Conservation (phyloP, 805 yeast genomes). For the Metschnikowia gelsemii region DNA sequence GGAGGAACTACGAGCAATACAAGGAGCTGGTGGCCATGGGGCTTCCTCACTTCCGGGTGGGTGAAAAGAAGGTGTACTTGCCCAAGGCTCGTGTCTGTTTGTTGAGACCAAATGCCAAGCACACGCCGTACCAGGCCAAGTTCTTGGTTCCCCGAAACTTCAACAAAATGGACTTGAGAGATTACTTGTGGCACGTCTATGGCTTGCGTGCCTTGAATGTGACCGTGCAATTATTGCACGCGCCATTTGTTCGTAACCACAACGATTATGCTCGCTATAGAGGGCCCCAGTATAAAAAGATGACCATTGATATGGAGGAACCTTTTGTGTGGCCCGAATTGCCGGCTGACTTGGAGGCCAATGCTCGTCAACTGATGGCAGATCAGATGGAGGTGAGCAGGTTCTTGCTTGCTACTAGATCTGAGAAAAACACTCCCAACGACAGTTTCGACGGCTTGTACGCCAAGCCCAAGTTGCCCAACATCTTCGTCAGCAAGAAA, state of each 20-base stretch:
- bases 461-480: conserved; percentile 43
- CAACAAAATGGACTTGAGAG: conserved; percentile 92
- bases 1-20: conserved; percentile 39
- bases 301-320: conserved; percentile 94
- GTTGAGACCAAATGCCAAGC: conserved; percentile 90
- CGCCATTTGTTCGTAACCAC: conserved; percentile 54
- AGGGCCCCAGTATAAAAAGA: conserved; percentile 81
- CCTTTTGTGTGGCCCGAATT: conserved; percentile 94
- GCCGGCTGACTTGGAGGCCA: conserved; percentile 36
- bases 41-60: conserved; percentile 78
- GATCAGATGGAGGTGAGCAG: conserved; percentile 54
- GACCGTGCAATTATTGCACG: conserved; percentile 81
- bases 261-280: conserved; percentile 69
- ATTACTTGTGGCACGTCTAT: conserved; percentile 85
- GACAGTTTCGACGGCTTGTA: conserved; percentile 73
- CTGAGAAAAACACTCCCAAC: conserved; percentile 66
- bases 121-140: conserved; percentile 95
- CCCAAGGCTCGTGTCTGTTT: conserved; percentile 83
- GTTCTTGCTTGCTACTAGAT: conserved; percentile 54
- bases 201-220: conserved; percentile 87
- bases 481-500: conserved; percentile 34
- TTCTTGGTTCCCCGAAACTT: conserved; percentile 91
- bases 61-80: conserved; percentile 72
- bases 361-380: conserved; percentile 38
- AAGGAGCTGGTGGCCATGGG: conserved; percentile 57